Evolutionary conservation across 2,329 filamentous ascomycete genomes (phyloP), one percentile per base, ranked within the genome.

Genomic region (Aschersonia sp.): DNA sequence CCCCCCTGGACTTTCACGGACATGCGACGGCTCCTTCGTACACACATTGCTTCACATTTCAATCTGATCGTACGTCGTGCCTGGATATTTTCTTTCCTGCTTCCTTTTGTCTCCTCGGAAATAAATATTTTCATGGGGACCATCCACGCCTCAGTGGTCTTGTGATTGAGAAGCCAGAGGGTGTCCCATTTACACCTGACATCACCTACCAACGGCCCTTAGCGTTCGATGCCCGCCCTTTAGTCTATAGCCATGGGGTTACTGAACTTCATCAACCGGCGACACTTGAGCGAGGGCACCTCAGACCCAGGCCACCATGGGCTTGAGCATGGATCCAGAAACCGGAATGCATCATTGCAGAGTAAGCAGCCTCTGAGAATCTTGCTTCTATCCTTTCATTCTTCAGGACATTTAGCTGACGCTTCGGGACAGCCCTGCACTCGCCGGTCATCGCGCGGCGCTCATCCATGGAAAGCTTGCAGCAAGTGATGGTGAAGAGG

Each of bases 161-260:
- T 22, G 22, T 22, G 4, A 22, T 22, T 22, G 35, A 5, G 12
- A 8, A 37, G 35, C 35, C 35, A 37, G 35, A 8, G 12, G 35
- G 35, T 12, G 35, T 35, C 9, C 12, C 31, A 10, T 14, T n/a
- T 39, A 30, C 32, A 42, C 35, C 30, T 22, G 22, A 29, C 42
- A 44, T 37, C 31, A 14, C 12, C 22, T 5, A 5, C 11, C n/a
- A 33, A 29, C 30, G 29, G 12, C n/a, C 35, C 14, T 30, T 33
- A 11, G 39, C 29, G 39, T 42, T 30, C 11, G 39, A 46, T 48
- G 47, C 43, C 47, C 43, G 32, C 43, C 44, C 43, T 30, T 32
- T 29, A 35, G 35, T 42, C 37, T 14, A 31, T 4, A 44, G 47
- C 41, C 41, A 49, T 49, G 49, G 49, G 49, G 33, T 46, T 50